phyloP scores from a whole-genome alignment of 257 asterid species.

The Ophiorrhiza pumila region DNA sequence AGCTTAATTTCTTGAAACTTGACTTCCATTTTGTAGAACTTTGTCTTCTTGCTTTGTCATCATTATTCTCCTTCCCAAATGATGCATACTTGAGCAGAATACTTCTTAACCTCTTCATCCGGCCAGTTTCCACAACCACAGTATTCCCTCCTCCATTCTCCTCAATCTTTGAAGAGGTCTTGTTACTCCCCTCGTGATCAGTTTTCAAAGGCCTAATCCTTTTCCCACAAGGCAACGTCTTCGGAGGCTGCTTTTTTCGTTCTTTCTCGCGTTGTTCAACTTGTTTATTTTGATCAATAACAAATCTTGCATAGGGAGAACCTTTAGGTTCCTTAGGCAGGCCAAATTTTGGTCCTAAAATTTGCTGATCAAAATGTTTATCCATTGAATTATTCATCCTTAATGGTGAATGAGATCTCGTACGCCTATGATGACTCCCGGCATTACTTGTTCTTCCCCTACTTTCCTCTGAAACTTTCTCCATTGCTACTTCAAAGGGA shows the following conservation, averaged over 20 bases:
- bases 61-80: conserved; percentile 37
- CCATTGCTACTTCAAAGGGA: conserved; percentile 59
- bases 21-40: conserved; percentile 24
- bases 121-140: conserved; percentile 24
- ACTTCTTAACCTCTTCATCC: conserved; percentile 47
- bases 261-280: conserved; percentile 23
- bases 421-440: conserved; percentile 35
- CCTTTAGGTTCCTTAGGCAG: conserved; percentile 60
- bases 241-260: not conserved
- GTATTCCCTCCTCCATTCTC: conserved; percentile 4
- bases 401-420: conserved; percentile 57
- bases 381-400: conserved; percentile 17
- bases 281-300: conserved; percentile 42
- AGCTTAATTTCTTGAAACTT: conserved; percentile 41
- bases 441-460: conserved; percentile 35
- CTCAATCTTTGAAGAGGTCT: conserved; percentile 11
- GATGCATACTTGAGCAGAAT: conserved; percentile 46
- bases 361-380: conserved; percentile 15
- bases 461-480: conserved; percentile 60
- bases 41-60: conserved; percentile 26
- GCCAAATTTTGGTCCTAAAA: conserved; percentile 19
- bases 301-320: conserved; percentile 65
- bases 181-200: conserved; percentile 1
- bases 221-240: not conserved
- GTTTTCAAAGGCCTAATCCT: conserved; percentile 14